Base-by-base conservation (phyloP, 2,329 filamentous ascomycete species). In the Ambrosiella cleistominuta region DNA sequence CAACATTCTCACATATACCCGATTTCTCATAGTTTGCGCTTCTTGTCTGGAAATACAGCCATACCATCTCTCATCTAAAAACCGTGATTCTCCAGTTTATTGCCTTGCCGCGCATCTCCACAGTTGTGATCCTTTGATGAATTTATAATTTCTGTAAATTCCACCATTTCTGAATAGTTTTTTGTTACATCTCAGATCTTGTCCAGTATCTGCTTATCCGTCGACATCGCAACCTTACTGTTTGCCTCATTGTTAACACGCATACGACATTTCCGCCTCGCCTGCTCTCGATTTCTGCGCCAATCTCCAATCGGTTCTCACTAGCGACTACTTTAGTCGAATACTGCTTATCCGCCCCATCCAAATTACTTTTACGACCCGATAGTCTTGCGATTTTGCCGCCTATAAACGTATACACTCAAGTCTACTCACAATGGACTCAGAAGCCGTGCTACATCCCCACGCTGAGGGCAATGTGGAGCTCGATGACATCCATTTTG, bases 401-500 rank as follows among this genome's bases (percentile, higher is more conserved):
- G 4, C 27, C 27, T 27, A 27, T 27, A 27, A 27, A 27, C 27
- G 27, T 27, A 27, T 27, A 57, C 1, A 57, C 27, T 38, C 8
- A 35, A 51, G 39, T 42, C 11, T 7, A 51, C 47, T 11, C 12
- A 15, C 27, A 3, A 63, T 63, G 62, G 51, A 58, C n/a, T 58
- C 62, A 39, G 60, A 62, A 49, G 36, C 60, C 35, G 53, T 58
- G 37, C 42, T 64, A 40, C 66, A 66, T 38, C 61, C 63, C 38
- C 62, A 60, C 42, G 54, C 65, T 7, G 65, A 65, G 19, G 57
- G 54, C 4, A 64, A 62, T 27, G 59, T 62, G 7, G 67, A 70
- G 44, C 66, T 70, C 12, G 70, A 72, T 58, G 62, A 70, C 27
- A 69, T 71, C 54, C 66, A 70, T 58, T 72, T 70, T 45, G 70